Base-by-base conservation (phyloP, 805 yeast genomes). In the Candida ponderosae region DNA sequence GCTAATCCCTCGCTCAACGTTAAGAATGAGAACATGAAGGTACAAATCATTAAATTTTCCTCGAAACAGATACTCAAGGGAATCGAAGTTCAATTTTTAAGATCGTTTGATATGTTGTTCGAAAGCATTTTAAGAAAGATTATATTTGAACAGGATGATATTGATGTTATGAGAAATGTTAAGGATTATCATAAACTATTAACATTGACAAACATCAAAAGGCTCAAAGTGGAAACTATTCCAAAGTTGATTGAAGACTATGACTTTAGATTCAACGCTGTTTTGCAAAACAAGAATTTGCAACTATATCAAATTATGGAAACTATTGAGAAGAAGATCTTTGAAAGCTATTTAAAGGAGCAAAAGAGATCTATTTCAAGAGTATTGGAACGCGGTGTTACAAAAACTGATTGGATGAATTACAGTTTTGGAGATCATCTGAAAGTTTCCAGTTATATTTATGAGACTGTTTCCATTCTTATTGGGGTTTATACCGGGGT, bases 401-500 rank as follows among this genome's bases (percentile, higher is more conserved):
- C 57, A 32, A 57, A 49, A 36, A 52, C 57, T 7, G 68, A 68
- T 40, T 74, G 78, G 81, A 54, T 62, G 6, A 48, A 54, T 7
- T 46, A 54, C 26, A 40, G 52, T 6, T 50, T 62, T 6, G 50
- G 47, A 18, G 60, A 66, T 15, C 56, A 51, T n/a, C 14, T 24
- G 14, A 64, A 67, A 39, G 68, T 66, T 2, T 54, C 70, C 45
- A 51, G 65, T 47, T 75, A 70, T 48, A 55, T 76, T 4, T 70
- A 72, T 37, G 76, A 75, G 41, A 58, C 65, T 4, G 44, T 76
- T 29, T 62, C 72, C 56, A 52, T 70, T 17, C 45, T 78, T 14
- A 73, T 77, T 5, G 60, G 65, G 17, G 71, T 72, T 1, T 79
- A 76, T 46, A 63, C 78, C 16, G 68, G 67, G 32, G 74, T 76